Conservation (phyloP, 371 early-diverging fungal genomes). For the Apophysomyces sp. region DNA sequence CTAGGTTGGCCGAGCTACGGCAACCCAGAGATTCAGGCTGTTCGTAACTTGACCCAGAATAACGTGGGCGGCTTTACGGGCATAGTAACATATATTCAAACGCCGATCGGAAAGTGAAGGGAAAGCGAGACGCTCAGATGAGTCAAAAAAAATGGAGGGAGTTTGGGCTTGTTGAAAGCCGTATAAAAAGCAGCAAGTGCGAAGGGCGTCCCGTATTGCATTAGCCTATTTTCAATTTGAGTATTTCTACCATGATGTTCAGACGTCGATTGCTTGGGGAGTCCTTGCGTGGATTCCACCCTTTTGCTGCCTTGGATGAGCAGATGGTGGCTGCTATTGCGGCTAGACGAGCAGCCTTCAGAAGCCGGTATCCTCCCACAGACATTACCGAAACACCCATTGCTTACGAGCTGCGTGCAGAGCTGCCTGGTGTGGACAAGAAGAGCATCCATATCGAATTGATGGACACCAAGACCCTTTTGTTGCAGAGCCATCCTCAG, state of each 20-base stretch:
- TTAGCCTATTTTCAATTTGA: no score
- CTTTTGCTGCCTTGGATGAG: constrained; percentile 34
- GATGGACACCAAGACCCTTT: constrained; percentile 17
- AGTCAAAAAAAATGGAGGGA: neutral
- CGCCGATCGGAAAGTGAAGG: neutral
- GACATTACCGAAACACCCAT: constrained; percentile 22
- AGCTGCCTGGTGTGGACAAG: constrained; percentile 25
- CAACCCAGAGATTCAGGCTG: no score
- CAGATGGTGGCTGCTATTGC: constrained; percentile 10
- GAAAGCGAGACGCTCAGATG: neutral
- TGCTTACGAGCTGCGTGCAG: constrained; percentile 21
- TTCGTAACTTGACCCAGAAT: no score
- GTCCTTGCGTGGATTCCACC: constrained; percentile 31
- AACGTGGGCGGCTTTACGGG: neutral
- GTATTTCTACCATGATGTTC: constrained; percentile 30
- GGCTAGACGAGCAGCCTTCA: neutral
- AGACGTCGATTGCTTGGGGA: constrained; percentile 27
- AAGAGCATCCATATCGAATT: constrained; percentile 23
- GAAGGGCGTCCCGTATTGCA: no score
- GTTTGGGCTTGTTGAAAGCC: no score
- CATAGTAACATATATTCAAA: neutral
- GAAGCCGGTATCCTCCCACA: constrained; percentile 6
- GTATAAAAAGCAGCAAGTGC: neutral
- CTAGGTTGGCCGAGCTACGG: no score
- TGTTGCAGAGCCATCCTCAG: constrained; percentile 10